Conservation (phyloP, 2,329 filamentous ascomycete species). For the Cadophora gregata region DNA sequence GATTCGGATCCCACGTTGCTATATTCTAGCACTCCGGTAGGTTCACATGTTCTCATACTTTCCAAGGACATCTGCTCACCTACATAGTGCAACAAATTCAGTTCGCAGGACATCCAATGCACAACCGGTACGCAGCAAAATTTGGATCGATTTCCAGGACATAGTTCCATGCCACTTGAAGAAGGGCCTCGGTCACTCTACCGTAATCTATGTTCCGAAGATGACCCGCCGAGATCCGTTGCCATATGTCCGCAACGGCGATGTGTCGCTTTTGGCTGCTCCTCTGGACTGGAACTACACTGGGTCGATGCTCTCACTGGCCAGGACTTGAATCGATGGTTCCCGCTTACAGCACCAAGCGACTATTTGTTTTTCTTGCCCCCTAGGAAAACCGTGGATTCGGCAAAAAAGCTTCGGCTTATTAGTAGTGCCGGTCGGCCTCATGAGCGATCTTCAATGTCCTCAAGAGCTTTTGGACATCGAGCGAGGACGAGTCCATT, state of each 20-base stretch:
- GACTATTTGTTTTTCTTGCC: conserved; percentile 67
- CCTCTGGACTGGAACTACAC: conserved; percentile 66
- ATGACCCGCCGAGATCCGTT: conserved; percentile 69
- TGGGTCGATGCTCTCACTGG: conserved; percentile 56
- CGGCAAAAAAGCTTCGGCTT: conserved; percentile 62
- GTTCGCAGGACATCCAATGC: conserved; percentile 31
- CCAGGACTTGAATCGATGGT: conserved; percentile 59
- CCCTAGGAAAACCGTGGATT: conserved; percentile 56
- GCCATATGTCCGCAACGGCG: conserved; percentile 68
- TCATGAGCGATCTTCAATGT: conserved; percentile 39
- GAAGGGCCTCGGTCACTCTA: conserved; percentile 45
- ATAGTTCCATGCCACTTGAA: conserved; percentile 41
- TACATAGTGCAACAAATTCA: conserved; percentile 3
- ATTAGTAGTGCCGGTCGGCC: conserved; percentile 65
- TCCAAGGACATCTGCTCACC: neutral
- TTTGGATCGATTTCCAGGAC: neutral
- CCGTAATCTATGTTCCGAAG: conserved; percentile 61
- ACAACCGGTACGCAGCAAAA: neutral
- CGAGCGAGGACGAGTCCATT: conserved; percentile 36
- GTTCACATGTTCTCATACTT: neutral
- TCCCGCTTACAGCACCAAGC: conserved; percentile 58
- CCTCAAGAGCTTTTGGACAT: conserved; percentile 38
- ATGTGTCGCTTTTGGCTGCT: conserved; percentile 70
- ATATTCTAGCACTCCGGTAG: conserved; percentile 24
- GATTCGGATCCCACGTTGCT: conserved; percentile 32